phyloP scores from a whole-genome alignment of 2,329 filamentous ascomycete species.

The Venturia carpophila region DNA sequence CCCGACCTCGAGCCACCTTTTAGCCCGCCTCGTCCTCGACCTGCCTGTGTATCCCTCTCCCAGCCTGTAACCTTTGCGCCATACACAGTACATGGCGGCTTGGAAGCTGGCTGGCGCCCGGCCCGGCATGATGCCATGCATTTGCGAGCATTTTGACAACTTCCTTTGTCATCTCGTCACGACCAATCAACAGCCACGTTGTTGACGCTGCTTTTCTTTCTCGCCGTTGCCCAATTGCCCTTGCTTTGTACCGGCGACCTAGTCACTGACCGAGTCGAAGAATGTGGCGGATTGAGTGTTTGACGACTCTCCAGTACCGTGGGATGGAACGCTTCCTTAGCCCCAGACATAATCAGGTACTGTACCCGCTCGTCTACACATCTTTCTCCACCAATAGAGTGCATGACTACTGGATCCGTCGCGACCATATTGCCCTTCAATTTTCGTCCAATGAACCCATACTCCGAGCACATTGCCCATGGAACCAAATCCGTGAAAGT shows the following conservation, averaged over 20 bases:
- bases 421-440: background rate
- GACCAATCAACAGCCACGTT: background rate
- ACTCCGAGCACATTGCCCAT: background rate
- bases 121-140: background rate
- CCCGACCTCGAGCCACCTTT: no score
- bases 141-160: background rate
- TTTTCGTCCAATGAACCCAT: background rate
- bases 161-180: background rate
- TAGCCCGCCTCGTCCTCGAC: background rate
- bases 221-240: background rate
- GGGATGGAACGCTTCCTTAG: background rate
- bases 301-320: slow-evolving; percentile 2
- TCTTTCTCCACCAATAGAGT: slow-evolving; percentile 3
- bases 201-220: background rate
- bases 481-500: background rate
- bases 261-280: background rate
- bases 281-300: slow-evolving; percentile 8
- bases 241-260: background rate
- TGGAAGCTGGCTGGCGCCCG: background rate
- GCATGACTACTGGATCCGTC: background rate
- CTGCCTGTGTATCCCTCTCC: background rate
- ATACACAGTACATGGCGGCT: background rate
- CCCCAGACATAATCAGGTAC: slow-evolving; percentile 14
- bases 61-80: background rate
- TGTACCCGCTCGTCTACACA: background rate